Base-by-base conservation (phyloP, 345 rosid species). In the Eucalyptus coolabah region DNA sequence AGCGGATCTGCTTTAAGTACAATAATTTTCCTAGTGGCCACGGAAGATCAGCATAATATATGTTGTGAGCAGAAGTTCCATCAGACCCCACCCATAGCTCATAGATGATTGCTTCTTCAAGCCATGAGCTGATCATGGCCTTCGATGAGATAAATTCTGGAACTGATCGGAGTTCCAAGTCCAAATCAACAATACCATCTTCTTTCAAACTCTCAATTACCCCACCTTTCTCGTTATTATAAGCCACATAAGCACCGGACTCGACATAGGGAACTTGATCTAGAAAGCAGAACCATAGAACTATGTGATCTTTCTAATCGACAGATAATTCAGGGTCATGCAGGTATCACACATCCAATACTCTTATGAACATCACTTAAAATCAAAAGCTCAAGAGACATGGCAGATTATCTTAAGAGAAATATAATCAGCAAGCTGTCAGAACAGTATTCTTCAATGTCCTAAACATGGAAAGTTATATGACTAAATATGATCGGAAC, bases 251-350 rank as follows among this genome's bases (percentile, higher is more conserved):
- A 83, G 96, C 89, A 80, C 95, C 99, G 42, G 90, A 92, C 90
- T 98, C 99, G 87, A 96, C 89, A 90, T 95, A 98, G 26, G 99
- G 99, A 59, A 98, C 92, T 94, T 95, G 96, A 93, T 98, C 99
- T 98, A 53, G 30, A 53, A 86, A 32, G 60, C 26, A 90, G 89
- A 63, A 89, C 5, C 42, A 40, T 26, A 77, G 30, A 40, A 77
- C 47, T 6, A 77, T 40, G 47, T 77, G 26, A 77, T 77, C 47
- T 77, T 77, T 77, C 85, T 40, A 77, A 40, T 40, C 24, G 85
- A 77, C 45, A 72, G 28, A 72, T 40, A 37, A 19, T 37, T 72
- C 26, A 72, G 26, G n/a, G 83, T 72, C 83, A 72, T 6, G 42
- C 23, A 37, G 26, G 28, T 12, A 19, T 72, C 83, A 37, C 47